Conservation (phyloP, 176 grass and related monocot genomes). For the Carex myosuroides region DNA sequence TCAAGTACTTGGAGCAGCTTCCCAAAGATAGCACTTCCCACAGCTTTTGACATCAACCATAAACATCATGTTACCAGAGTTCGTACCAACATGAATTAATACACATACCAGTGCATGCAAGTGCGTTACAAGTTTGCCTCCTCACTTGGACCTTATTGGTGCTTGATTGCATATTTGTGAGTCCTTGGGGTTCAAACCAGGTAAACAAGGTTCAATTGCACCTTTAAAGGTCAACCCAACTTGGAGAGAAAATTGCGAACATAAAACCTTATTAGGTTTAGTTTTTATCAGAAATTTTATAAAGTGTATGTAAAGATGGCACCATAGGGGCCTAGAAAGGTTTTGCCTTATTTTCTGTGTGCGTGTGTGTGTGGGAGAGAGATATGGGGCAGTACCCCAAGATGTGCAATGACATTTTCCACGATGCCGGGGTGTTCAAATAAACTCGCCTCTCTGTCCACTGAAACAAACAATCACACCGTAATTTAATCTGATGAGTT, state of each 20-base stretch:
- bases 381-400: not conserved
- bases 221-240: not conserved
- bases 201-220: not conserved
- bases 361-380: not conserved
- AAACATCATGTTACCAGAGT: not conserved
- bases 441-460: not conserved
- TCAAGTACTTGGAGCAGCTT: conserved; percentile 18
- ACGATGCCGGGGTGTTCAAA: not conserved
- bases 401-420: not conserved
- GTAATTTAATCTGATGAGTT: not conserved
- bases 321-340: not conserved
- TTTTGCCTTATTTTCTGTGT: not conserved
- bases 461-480: not conserved
- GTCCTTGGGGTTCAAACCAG: not conserved
- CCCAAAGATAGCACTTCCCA: not conserved
- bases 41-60: not conserved
- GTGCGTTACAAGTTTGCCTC: not conserved
- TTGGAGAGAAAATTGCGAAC: too few relatives aligned
- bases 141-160: not conserved
- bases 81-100: not conserved
- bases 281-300: too few relatives aligned
- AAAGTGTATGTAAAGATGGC: not conserved
- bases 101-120: not conserved
- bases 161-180: not conserved
- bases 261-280: too few relatives aligned